Percentiles rank a stretch among this genome's conserved stretches.
Evolutionary conservation across 2,329 filamentous ascomycete species (phyloP).

Genomic region (Cadophora luteo-olivacea): DNA sequence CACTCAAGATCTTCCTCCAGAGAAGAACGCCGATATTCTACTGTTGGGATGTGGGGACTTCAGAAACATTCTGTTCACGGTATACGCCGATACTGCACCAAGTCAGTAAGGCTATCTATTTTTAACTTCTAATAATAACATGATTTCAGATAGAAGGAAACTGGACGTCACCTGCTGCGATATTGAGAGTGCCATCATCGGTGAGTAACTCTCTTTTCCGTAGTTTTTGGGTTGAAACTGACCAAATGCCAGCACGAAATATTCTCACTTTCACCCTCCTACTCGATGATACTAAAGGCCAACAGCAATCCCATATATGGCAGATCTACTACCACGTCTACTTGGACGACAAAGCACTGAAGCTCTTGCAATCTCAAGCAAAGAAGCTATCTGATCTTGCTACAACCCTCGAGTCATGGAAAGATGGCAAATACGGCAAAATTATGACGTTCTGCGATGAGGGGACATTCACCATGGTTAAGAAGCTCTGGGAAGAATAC

Average conservation of each 20-base stretch:
- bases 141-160: neutral
- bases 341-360: neutral
- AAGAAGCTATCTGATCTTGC: neutral
- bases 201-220: neutral
- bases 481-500: neutral
- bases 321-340: conserved; percentile 4
- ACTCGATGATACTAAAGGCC: neutral
- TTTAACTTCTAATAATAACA: neutral
- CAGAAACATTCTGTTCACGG: conserved; percentile 28
- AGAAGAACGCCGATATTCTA: conserved; percentile 15
- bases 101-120: neutral
- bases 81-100: conserved; percentile 12
- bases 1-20: conserved; percentile 11
- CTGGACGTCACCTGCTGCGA: neutral
- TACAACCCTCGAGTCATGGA: neutral
- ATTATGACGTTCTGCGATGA: neutral
- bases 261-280: conserved; percentile 1
- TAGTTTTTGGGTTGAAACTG: neutral
- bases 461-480: neutral
- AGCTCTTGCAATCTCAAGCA: neutral
- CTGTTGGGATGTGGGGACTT: conserved; percentile 30
- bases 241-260: neutral
- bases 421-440: neutral
- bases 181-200: neutral
- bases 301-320: neutral